Evolutionary conservation across 169 alveolate genomes (phyloP).

Genomic region (Cryptosporidium baileyi): DNA sequence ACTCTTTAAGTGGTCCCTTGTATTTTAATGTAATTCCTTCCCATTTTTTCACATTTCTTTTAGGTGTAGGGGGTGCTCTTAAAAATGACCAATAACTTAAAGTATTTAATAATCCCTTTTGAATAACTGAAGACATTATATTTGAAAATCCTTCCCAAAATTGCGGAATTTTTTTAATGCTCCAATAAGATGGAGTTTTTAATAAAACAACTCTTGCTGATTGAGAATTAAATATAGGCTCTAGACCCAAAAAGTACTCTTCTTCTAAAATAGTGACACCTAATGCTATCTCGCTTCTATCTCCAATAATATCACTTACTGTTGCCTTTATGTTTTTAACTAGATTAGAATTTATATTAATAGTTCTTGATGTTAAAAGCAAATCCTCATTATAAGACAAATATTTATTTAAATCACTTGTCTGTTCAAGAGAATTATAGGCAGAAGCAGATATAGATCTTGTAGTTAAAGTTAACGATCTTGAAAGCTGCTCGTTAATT

Average conservation of each 20-base stretch:
- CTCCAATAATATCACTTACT: conserved; percentile 43
- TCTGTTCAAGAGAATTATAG: background rate
- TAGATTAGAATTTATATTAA: background rate
- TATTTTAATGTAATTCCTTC: conserved; percentile 57
- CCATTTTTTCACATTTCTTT: conserved; percentile 41
- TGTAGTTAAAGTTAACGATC: conserved; percentile 42
- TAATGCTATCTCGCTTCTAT: conserved; percentile 54
- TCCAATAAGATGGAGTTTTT: conserved; percentile 64
- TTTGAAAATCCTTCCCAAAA: conserved; percentile 64
- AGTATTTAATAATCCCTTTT: conserved; percentile 58
- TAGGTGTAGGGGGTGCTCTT: conserved; percentile 62
- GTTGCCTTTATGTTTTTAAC: conserved; percentile 21
- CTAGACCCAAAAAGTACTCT: conserved; percentile 49
- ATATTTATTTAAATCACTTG: background rate
- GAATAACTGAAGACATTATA: conserved; percentile 53
- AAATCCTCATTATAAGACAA: background rate
- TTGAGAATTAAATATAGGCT: conserved; percentile 17
- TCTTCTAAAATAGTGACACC: background rate
- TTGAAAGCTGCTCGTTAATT: conserved; percentile 58
- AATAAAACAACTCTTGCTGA: conserved; percentile 58
- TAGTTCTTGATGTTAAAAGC: conserved; percentile 7
- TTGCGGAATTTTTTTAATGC: conserved; percentile 45
- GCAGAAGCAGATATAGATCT: background rate
- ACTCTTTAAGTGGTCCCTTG: conserved; percentile 45
- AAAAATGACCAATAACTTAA: conserved; percentile 66